Evolutionary conservation across 2,329 filamentous ascomycete species (phyloP).

Genomic region (Aaosphaeria arxii): DNA sequence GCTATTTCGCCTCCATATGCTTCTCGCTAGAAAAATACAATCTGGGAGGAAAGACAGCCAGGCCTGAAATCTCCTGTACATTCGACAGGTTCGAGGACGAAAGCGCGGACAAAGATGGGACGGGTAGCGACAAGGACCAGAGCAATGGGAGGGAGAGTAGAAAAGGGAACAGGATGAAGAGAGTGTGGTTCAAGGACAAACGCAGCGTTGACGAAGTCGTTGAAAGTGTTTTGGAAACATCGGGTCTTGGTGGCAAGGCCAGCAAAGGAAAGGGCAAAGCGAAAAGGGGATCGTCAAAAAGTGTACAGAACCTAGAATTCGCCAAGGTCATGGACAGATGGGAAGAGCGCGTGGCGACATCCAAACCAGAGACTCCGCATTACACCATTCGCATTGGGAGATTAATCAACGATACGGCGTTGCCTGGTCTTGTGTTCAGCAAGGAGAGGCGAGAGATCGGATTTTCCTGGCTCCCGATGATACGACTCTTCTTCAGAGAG

Average conservation of each 20-base stretch:
- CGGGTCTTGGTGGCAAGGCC: too few species aligned
- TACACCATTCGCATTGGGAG: conserved; percentile 26
- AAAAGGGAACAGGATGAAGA: too few species aligned
- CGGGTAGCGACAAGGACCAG: neutral
- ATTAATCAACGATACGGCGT: conserved; percentile 30
- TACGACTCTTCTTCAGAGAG: conserved; percentile 31
- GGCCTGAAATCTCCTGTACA: conserved; percentile 20
- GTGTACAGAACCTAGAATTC: neutral
- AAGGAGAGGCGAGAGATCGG: conserved; percentile 14
- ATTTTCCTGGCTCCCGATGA: conserved; percentile 27
- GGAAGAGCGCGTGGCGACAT: conserved; percentile 19
- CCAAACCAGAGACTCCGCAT: conserved; percentile 26
- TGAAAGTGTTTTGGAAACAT: too few species aligned
- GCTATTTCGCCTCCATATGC: conserved; percentile 15
- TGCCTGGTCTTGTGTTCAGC: conserved; percentile 21
- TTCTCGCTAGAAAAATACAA: conserved; percentile 33
- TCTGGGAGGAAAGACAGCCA: conserved; percentile 25
- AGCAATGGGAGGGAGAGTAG: neutral
- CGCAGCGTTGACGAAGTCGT: too few species aligned
- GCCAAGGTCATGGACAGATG: conserved; percentile 19
- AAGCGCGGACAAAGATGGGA: neutral
- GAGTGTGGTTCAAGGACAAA: too few species aligned
- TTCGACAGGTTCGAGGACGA: conserved; percentile 10
- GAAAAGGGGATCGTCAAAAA: too few species aligned
- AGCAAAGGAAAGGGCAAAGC: too few species aligned